Conservation (phyloP, 495 filamentous ascomycete genomes). For the Talaromyces wortmannii region DNA sequence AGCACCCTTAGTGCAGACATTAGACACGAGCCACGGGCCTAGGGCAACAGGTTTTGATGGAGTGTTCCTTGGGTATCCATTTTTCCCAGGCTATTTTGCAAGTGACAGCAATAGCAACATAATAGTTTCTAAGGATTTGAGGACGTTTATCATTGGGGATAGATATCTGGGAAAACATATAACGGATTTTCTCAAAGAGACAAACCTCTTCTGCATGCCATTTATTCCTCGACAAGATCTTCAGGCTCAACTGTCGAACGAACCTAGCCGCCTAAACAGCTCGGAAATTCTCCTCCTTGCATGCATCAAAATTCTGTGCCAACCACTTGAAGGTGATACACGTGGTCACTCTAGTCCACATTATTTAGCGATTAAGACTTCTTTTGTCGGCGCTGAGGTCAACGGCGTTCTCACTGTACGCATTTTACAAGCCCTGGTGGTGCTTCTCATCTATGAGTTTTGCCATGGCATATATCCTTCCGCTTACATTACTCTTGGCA, state of each 20-base stretch:
- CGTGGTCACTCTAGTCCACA: background rate
- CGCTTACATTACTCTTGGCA: slow-evolving; percentile 7
- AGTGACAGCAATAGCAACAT: background rate
- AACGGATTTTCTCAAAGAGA: background rate
- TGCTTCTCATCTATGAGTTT: slow-evolving; percentile 9
- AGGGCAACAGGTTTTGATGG: background rate
- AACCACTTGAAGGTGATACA: background rate
- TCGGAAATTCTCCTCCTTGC: slow-evolving; percentile 6
- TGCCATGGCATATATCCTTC: slow-evolving; percentile 10
- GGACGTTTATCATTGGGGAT: background rate
- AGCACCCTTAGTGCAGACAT: background rate
- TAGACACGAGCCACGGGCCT: background rate
- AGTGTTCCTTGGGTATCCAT: slow-evolving; percentile 6
- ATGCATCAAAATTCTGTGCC: slow-evolving; percentile 5
- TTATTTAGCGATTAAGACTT: slow-evolving; percentile 7
- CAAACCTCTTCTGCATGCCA: slow-evolving; percentile 2
- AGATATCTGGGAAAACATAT: background rate
- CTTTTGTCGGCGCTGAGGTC: slow-evolving; percentile 4
- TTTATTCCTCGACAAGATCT: slow-evolving; percentile 5
- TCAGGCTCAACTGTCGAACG: background rate
- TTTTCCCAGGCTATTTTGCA: background rate
- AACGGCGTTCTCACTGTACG: slow-evolving; percentile 6
- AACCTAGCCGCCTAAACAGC: background rate
- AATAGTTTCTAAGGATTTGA: background rate
- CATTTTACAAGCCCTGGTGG: slow-evolving; percentile 6